Evolutionary conservation across 306 rosid species (phyloP).

Genomic region (Spatholobus suberectus): DNA sequence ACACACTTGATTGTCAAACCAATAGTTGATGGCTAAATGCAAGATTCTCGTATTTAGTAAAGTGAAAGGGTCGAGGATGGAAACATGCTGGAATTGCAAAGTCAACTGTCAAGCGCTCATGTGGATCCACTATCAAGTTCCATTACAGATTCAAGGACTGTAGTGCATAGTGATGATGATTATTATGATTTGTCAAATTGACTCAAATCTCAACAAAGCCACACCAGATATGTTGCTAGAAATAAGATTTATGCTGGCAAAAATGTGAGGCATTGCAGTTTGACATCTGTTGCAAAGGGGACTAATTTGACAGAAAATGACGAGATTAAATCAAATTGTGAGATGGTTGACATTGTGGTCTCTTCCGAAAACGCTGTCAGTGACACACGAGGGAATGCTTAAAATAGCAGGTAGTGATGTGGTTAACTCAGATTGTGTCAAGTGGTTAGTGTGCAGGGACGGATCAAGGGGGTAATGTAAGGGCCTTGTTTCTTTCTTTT

Average conservation of each 20-base stretch:
- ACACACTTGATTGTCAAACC: slow-evolving; percentile 15
- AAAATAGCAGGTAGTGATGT: slow-evolving; percentile 40
- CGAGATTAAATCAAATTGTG: slow-evolving; percentile 34
- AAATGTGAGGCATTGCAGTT: slow-evolving; percentile 36
- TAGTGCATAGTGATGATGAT: slow-evolving; percentile 28
- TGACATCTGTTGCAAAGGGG: slow-evolving; percentile 37
- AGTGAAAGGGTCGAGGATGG: slow-evolving; percentile 22
- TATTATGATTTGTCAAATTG: slow-evolving; percentile 33
- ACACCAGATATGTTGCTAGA: slow-evolving; percentile 38
- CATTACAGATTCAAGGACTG: slow-evolving; percentile 37
- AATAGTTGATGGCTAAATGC: slow-evolving; percentile 31
- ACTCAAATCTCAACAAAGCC: slow-evolving; percentile 37
- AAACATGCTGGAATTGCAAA: too few relatives aligned
- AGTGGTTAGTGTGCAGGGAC: slow-evolving; percentile 33
- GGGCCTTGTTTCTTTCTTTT: too few relatives aligned
- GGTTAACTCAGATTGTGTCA: slow-evolving; percentile 36
- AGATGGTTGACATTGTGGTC: slow-evolving; percentile 28
- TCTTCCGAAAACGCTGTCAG: slow-evolving; percentile 34
- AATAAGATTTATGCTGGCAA: slow-evolving; percentile 27
- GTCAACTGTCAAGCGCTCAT: too few relatives aligned
- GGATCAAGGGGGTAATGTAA: too few relatives aligned
- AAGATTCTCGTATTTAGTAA: slow-evolving; percentile 36
- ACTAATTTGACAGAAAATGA: slow-evolving; percentile 30
- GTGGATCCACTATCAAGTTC: slow-evolving; percentile 17
- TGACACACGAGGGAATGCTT: slow-evolving; percentile 35